Percentiles rank a stretch among this genome's conserved stretches.
Evolutionary conservation across 305 asterid species (phyloP).

Genomic region (Ajuga reptans): DNA sequence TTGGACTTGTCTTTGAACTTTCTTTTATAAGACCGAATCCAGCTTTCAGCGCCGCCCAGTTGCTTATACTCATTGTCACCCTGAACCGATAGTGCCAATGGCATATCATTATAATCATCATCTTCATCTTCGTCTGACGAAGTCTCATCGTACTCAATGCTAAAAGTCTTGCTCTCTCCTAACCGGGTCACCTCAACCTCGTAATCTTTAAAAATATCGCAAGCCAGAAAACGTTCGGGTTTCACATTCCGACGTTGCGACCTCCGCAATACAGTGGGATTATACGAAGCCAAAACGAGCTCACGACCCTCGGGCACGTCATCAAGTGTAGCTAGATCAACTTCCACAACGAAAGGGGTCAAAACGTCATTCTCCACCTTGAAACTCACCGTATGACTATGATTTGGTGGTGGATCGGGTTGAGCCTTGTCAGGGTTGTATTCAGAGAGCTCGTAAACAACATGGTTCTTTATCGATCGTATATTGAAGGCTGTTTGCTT

Average conservation of each 20-base stretch:
- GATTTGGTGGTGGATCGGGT: slow-evolving; percentile 19
- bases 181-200: slow-evolving; percentile 61
- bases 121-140: slow-evolving; percentile 23
- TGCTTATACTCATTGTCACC: slow-evolving; percentile 45
- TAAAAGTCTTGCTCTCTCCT: slow-evolving; percentile 50
- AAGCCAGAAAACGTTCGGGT: slow-evolving; percentile 71
- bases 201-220: slow-evolving; percentile 54
- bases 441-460: slow-evolving; percentile 57
- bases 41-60: slow-evolving; percentile 21
- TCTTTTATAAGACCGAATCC: slow-evolving; percentile 19
- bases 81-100: slow-evolving; percentile 62
- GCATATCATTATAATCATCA: slow-evolving; percentile 34
- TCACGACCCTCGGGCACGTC: slow-evolving; percentile 23
- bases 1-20: slow-evolving; percentile 20
- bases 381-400: slow-evolving; percentile 47
- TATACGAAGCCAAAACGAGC: slow-evolving; percentile 32
- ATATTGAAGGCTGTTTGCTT: slow-evolving; percentile 54
- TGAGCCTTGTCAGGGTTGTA: slow-evolving; percentile 22
- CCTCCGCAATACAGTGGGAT: slow-evolving; percentile 48
- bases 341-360: slow-evolving; percentile 39
- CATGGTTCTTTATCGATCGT: slow-evolving; percentile 44
- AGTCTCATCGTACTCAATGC: slow-evolving; percentile 31
- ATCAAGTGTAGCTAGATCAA: slow-evolving; percentile 26
- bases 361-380: slow-evolving; percentile 47
- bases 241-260: slow-evolving; percentile 61